phyloP scores from a whole-genome alignment of 352 stramenopile species.

The Pythium dissimile region DNA sequence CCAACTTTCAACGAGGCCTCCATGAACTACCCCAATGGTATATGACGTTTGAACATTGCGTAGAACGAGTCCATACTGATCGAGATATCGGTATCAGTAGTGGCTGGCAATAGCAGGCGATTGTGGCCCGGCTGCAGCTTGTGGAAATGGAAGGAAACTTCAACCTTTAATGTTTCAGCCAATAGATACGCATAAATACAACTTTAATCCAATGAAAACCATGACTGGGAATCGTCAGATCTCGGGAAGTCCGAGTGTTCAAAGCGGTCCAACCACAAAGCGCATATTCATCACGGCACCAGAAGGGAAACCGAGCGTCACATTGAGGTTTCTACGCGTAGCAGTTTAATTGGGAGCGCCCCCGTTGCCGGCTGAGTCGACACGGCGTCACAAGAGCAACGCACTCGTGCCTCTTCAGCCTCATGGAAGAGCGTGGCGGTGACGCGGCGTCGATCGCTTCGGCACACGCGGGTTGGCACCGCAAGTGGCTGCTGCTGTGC shows the following conservation, averaged over 20 bases:
- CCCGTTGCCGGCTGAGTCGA: background rate
- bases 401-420: background rate
- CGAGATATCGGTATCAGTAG: too few species aligned
- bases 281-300: background rate
- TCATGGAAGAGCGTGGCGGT: background rate
- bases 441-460: background rate
- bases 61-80: too few species aligned
- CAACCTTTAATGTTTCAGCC: background rate
- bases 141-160: too few species aligned
- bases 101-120: too few species aligned
- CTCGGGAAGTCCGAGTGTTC: too few species aligned
- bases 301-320: slow-evolving; percentile 1
- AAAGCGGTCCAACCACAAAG: too few species aligned
- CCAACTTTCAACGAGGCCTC: too few species aligned
- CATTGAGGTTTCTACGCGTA: background rate
- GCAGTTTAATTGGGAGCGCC: background rate
- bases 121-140: too few species aligned
- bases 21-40: too few species aligned
- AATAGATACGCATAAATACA: background rate
- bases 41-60: too few species aligned
- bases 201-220: background rate
- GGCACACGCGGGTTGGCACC: slow-evolving; percentile 36
- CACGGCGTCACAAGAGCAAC: slow-evolving; percentile 6
- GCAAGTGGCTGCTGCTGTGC: slow-evolving; percentile 56
- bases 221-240: too few species aligned